Conservation (phyloP, 805 yeast genomes). For the Lipomyces mesembrius region DNA sequence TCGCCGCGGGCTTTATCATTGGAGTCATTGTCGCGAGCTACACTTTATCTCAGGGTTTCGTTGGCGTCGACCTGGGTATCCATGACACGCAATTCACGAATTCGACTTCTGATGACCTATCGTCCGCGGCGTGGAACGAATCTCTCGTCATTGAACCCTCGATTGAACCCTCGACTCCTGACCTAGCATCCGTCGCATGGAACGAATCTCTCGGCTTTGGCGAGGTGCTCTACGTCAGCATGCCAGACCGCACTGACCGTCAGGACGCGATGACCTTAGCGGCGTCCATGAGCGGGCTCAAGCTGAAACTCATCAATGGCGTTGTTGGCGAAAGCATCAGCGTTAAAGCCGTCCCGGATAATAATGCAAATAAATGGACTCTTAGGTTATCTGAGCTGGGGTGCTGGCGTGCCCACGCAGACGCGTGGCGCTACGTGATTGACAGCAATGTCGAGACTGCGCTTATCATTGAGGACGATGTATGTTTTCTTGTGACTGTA, state of each 20-base stretch:
- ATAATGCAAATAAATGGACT: neutral
- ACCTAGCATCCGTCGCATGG: constrained; percentile 7
- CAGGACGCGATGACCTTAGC: constrained; percentile 20
- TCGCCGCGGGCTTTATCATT: constrained; percentile 5
- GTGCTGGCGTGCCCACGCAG: constrained; percentile 27
- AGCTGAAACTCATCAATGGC: constrained; percentile 17
- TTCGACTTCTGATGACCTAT: neutral
- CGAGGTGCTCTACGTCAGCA: constrained; percentile 20
- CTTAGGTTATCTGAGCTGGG: constrained; percentile 12
- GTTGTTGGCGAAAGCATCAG: constrained; percentile 19
- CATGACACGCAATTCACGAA: neutral
- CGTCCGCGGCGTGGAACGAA: constrained; percentile 10
- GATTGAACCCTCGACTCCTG: neutral
- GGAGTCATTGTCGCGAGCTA: constrained; percentile 1
- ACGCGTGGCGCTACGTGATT: constrained; percentile 24
- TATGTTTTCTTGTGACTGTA: constrained; percentile 13
- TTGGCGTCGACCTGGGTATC: neutral
- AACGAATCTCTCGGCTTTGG: constrained; percentile 30
- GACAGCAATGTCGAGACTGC: constrained; percentile 19
- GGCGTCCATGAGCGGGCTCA: constrained; percentile 23
- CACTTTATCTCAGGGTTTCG: neutral
- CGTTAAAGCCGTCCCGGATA: constrained; percentile 19
- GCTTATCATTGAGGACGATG: constrained; percentile 26
- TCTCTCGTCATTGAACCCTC: neutral
- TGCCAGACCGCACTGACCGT: constrained; percentile 29